These are phyloP conservation scores for Scenedesmus sp. DNA, from an alignment of 163 green algal species.

Conservation along the genomic window DNA sequence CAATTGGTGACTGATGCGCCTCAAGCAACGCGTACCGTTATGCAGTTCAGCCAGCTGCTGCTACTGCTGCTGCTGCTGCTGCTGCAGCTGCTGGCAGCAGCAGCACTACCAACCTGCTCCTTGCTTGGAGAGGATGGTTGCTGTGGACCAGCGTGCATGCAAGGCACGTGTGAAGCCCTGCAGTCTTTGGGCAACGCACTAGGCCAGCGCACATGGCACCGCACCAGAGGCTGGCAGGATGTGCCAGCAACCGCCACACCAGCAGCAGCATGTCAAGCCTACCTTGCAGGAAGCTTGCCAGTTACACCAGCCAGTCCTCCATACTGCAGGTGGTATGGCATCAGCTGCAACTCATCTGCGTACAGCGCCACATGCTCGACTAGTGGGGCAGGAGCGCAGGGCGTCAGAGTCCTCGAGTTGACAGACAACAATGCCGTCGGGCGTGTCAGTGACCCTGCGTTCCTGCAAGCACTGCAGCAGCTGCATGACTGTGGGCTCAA, in stretches of 20 bases:
- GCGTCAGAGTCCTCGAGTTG: background rate
- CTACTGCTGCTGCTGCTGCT: background rate
- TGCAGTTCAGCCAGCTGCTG: background rate
- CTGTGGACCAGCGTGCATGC: slow-evolving; percentile 1
- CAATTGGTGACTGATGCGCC: background rate
- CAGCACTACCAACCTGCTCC: background rate
- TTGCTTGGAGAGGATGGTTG: slow-evolving; percentile 21
- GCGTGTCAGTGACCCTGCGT: background rate
- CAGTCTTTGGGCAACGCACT: background rate
- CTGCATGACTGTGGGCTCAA: slow-evolving; percentile 28
- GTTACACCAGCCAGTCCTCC: background rate
- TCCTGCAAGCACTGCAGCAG: background rate
- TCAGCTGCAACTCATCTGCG: slow-evolving; percentile 25
- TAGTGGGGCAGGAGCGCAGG: background rate
- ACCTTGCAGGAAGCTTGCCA: slow-evolving; percentile 3
- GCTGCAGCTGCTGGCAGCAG: slow-evolving; percentile 6
- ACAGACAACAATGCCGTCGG: slow-evolving; percentile 21
- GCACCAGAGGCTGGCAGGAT: background rate
- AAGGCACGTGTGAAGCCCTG: background rate
- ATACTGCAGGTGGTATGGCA: slow-evolving; percentile 40
- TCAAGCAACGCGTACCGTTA: background rate
- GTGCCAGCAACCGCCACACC: background rate
- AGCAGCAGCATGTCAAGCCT: slow-evolving; percentile 21
- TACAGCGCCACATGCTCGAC: background rate
- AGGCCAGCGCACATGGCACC: background rate